Evolutionary conservation across 495 filamentous ascomycete genomes (phyloP).

Genomic region (Penicillium crystallinum): DNA sequence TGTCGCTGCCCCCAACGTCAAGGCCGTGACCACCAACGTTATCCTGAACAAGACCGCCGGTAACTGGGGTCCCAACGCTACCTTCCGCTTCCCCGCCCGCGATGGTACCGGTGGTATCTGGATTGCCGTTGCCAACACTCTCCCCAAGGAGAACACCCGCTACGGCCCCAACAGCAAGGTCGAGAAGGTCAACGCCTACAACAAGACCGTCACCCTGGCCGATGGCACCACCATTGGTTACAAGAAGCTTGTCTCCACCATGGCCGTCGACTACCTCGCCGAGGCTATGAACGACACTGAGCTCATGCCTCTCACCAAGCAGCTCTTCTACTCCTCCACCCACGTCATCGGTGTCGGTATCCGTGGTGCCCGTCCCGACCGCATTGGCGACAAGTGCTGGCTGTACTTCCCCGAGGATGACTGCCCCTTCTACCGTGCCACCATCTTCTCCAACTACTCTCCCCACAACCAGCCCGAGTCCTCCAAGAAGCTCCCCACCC

Average conservation of each 20-base stretch:
- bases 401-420: slow-evolving; percentile 99
- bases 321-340: slow-evolving; percentile 93
- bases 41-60: slow-evolving; percentile 94
- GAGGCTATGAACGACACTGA: slow-evolving; percentile 84
- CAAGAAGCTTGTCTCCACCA: slow-evolving; percentile 88
- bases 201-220: slow-evolving; percentile 74
- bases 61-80: slow-evolving; percentile 97
- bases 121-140: slow-evolving; percentile 92
- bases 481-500: slow-evolving; percentile 78
- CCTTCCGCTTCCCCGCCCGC: slow-evolving; percentile 95
- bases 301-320: slow-evolving; percentile 76
- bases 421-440: slow-evolving; percentile 99
- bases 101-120: slow-evolving; percentile 98
- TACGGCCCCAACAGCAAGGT: slow-evolving; percentile 85
- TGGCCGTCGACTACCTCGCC: slow-evolving; percentile 88
- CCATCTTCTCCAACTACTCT: slow-evolving; percentile 99
- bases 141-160: slow-evolving; percentile 85
- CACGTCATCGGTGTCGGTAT: slow-evolving; percentile 97
- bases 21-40: slow-evolving; percentile 90
- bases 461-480: slow-evolving; percentile 91
- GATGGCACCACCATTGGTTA: slow-evolving; percentile 91
- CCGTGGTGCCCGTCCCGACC: slow-evolving; percentile 85
- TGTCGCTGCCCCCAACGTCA: slow-evolving; percentile 94
- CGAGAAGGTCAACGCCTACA: slow-evolving; percentile 74
- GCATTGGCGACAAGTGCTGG: slow-evolving; percentile 99